A percentile compares a stretch with the other conserved stretches of the same genome.
Evolutionary conservation across 352 stramenopile genomes (phyloP).

Genomic region (Phytophthora macrochlamydospora): DNA sequence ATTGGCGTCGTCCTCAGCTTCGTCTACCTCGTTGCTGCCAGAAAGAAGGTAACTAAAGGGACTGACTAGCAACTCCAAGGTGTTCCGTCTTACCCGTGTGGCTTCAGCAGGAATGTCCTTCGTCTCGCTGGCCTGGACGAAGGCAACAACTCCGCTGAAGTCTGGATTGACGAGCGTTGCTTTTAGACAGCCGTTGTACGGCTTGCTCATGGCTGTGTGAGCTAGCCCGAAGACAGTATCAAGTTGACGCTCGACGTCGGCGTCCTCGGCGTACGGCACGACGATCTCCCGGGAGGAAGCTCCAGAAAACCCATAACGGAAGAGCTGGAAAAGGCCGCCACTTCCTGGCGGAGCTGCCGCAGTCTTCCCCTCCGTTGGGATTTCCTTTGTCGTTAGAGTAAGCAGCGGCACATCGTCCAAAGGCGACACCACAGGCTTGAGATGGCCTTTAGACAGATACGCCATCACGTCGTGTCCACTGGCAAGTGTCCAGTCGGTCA

Average conservation of each 20-base stretch:
- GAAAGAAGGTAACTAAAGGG: slow-evolving; percentile 69
- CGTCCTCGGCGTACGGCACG: slow-evolving; percentile 53
- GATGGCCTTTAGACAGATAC: slow-evolving; percentile 54
- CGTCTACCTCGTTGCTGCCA: slow-evolving; percentile 9
- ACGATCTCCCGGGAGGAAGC: slow-evolving; percentile 2
- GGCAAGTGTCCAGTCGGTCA: slow-evolving; percentile 60
- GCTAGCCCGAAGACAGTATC: slow-evolving; percentile 67
- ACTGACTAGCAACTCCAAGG: slow-evolving; percentile 70
- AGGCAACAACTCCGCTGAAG: slow-evolving; percentile 49
- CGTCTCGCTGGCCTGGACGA: slow-evolving; percentile 45
- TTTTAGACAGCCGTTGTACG: slow-evolving; percentile 54
- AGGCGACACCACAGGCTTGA: slow-evolving; percentile 32
- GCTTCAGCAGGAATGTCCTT: slow-evolving; percentile 37
- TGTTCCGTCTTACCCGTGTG: slow-evolving; percentile 58
- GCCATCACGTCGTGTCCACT: slow-evolving; percentile 45
- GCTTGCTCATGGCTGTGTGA: slow-evolving; percentile 51
- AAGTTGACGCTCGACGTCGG: slow-evolving; percentile 41
- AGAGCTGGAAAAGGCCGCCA: slow-evolving; percentile 74
- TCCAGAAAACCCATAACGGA: slow-evolving; percentile 45
- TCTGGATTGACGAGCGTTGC: slow-evolving; percentile 54
- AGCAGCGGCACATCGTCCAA: slow-evolving; percentile 46
- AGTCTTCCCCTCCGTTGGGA: neutral
- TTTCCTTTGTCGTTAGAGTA: slow-evolving; percentile 30
- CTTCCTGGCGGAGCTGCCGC: slow-evolving; percentile 32
- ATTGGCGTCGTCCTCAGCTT: slow-evolving; percentile 11